A percentile compares a stretch with the other conserved stretches of the same genome.
phyloP scores from a whole-genome alignment of 116 monocot species.

The Cymodocea nodosa region DNA sequence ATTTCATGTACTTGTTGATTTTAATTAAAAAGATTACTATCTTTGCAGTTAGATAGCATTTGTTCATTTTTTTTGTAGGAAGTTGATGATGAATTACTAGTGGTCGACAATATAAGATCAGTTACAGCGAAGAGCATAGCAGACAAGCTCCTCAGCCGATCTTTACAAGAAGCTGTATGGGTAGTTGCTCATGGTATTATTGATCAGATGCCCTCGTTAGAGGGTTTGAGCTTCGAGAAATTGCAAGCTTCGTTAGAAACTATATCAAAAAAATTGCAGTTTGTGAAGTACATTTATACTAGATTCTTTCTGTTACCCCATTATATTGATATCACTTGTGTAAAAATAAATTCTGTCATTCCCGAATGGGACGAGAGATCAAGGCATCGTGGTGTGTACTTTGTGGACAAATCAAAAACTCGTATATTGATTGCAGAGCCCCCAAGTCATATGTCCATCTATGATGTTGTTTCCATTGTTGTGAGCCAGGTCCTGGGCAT shows the following conservation, averaged over 20 bases:
- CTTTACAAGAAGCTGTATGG: constrained; percentile 54
- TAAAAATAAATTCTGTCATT: constrained; percentile 20
- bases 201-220: constrained; percentile 42
- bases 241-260: constrained; percentile 30
- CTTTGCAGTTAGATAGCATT: neutral
- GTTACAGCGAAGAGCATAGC: constrained; percentile 41
- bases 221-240: constrained; percentile 28
- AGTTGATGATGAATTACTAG: constrained; percentile 46
- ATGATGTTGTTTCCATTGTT: constrained; percentile 64
- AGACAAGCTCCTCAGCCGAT: constrained; percentile 67
- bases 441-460: constrained; percentile 69
- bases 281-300: constrained; percentile 58
- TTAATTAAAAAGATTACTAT: neutral
- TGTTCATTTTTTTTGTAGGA: constrained; percentile 33
- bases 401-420: constrained; percentile 41
- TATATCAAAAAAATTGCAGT: constrained; percentile 54
- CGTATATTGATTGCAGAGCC: constrained; percentile 67
- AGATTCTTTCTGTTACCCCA: constrained; percentile 79
- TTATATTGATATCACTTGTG: constrained; percentile 46
- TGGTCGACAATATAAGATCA: constrained; percentile 44
- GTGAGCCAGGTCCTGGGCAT: constrained; percentile 58
- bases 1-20: neutral
- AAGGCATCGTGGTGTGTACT: constrained; percentile 48
- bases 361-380: constrained; percentile 63
- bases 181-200: constrained; percentile 29